These are phyloP conservation scores for Hypoxylon sp. DNA, from an alignment of 2,329 filamentous ascomycete species.

Conservation along the genomic window DNA sequence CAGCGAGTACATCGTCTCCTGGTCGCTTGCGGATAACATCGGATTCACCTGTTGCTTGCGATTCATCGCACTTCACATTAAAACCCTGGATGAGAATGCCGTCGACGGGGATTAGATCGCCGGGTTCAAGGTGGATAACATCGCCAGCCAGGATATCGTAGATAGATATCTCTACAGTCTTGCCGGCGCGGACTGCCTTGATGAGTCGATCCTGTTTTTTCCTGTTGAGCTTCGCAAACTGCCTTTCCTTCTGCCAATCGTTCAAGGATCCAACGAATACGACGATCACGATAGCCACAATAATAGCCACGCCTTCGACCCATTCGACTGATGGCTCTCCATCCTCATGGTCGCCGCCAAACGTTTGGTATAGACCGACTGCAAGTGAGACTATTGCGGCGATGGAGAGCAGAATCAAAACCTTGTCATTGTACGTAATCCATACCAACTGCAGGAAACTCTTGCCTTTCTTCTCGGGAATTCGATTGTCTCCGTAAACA, in stretches of 20 bases:
- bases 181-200: constrained; percentile 78
- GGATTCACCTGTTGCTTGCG: constrained; percentile 82
- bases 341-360: constrained; percentile 66
- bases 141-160: constrained; percentile 78
- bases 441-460: constrained; percentile 78
- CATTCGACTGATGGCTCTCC: constrained; percentile 74
- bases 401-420: constrained; percentile 76
- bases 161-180: constrained; percentile 75
- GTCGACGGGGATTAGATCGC: constrained; percentile 79
- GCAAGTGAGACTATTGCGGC: constrained; percentile 80
- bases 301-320: constrained; percentile 85
- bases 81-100: constrained; percentile 79
- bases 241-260: constrained; percentile 83
- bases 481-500: constrained; percentile 76
- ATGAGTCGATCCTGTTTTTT: constrained; percentile 82
- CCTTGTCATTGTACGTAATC: constrained; percentile 88
- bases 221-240: constrained; percentile 81
- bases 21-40: constrained; percentile 77
- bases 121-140: constrained; percentile 78
- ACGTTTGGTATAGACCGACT: constrained; percentile 80
- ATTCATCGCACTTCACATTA: constrained; percentile 81
- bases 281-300: constrained; percentile 82
- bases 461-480: constrained; percentile 81
- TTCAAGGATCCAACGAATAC: constrained; percentile 82
- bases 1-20: constrained; percentile 75